phyloP scores from a whole-genome alignment of 345 rosid genomes.

The Eucalyptus guilfoylei region DNA sequence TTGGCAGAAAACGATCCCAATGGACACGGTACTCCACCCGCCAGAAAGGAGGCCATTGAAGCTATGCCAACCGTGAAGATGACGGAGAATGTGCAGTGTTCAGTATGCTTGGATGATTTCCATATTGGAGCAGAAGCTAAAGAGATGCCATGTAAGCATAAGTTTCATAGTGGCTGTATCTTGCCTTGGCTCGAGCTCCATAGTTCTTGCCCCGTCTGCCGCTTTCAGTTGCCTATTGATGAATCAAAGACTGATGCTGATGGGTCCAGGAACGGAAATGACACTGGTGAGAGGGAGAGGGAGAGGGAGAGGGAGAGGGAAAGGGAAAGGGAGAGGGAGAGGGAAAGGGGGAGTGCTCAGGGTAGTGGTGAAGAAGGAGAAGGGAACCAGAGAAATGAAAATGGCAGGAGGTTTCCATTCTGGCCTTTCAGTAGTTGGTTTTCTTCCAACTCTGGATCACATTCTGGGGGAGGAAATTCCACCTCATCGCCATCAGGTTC shows the following conservation, averaged over 20 bases:
- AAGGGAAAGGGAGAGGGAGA: conserved; percentile 6
- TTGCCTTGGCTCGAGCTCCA: conserved; percentile 91
- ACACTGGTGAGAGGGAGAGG: conserved; percentile 17
- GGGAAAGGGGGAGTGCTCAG: not conserved
- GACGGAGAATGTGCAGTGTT: conserved; percentile 43
- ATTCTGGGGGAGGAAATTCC: conserved; percentile 25
- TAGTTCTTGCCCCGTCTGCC: conserved; percentile 89
- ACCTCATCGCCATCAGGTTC: conserved; percentile 15
- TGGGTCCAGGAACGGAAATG: conserved; percentile 10
- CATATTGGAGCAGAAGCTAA: conserved; percentile 48
- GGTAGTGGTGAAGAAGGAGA: conserved; percentile 13
- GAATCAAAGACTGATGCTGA: conserved; percentile 52
- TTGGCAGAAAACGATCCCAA: conserved; percentile 68
- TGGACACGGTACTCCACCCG: conserved; percentile 76
- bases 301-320: not conserved
- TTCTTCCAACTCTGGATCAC: conserved; percentile 40
- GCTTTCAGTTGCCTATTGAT: conserved; percentile 66
- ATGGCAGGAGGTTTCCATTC: conserved; percentile 57
- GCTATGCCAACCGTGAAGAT: conserved; percentile 40
- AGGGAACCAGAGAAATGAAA: conserved; percentile 17
- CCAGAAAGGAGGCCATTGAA: conserved; percentile 64
- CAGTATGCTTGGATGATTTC: conserved; percentile 80
- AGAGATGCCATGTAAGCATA: conserved; percentile 93
- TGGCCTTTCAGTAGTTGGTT: conserved; percentile 78
- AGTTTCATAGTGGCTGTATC: conserved; percentile 66